These are phyloP conservation scores for Cercospora sp. DNA, from an alignment of 2,329 filamentous ascomycete species.

Conservation along the genomic window DNA sequence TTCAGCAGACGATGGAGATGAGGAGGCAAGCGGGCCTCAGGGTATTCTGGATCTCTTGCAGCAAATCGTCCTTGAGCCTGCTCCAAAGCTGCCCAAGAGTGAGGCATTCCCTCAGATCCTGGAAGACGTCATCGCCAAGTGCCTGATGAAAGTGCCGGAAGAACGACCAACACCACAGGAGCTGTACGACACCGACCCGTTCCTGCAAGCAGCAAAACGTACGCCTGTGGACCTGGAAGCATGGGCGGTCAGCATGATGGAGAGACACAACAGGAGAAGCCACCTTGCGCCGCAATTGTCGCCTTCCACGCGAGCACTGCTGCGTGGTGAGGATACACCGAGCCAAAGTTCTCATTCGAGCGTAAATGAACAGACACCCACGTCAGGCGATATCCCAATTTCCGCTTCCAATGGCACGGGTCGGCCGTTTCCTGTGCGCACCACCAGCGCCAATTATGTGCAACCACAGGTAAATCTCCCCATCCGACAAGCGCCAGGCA, in stretches of 20 bases:
- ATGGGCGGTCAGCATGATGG: constrained; percentile 93
- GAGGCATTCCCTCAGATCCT: constrained; percentile 94
- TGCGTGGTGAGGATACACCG: constrained; percentile 52
- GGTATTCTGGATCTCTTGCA: constrained; percentile 95
- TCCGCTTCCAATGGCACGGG: constrained; percentile 32
- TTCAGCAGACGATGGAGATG: constrained; percentile 73
- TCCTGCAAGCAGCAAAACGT: constrained; percentile 92
- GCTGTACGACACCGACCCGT: constrained; percentile 88
- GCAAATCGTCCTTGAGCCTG: constrained; percentile 95
- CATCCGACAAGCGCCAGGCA: constrained; percentile 45
- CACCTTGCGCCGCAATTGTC: constrained; percentile 81
- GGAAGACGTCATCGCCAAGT: constrained; percentile 96
- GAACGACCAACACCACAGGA: constrained; percentile 89
- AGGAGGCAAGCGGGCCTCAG: constrained; percentile 71
- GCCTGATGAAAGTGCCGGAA: constrained; percentile 84
- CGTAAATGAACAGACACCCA: constrained; percentile 33
- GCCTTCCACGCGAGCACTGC: constrained; percentile 74
- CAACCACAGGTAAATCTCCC: constrained; percentile 45
- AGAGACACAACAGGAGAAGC: constrained; percentile 91
- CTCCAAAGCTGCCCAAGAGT: constrained; percentile 90
- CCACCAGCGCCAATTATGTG: constrained; percentile 43
- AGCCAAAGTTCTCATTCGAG: constrained; percentile 25
- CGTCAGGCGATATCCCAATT: constrained; percentile 37
- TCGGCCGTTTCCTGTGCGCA: constrained; percentile 46
- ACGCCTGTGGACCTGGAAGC: constrained; percentile 91